Conservation (phyloP, 805 yeast species). For the Saccharomyces paradoxus region DNA sequence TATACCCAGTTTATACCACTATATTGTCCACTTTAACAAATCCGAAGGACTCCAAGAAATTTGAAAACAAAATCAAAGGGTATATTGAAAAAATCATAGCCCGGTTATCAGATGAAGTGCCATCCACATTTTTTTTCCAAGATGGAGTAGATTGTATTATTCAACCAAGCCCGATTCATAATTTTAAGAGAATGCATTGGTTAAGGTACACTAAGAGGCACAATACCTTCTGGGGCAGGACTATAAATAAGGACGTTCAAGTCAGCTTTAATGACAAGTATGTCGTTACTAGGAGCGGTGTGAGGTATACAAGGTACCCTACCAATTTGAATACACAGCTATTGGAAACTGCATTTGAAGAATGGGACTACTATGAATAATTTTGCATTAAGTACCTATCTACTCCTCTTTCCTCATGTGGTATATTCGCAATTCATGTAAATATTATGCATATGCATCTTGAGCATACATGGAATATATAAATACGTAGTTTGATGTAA, state of each 20-base stretch:
- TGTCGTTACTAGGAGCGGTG: constrained; percentile 21
- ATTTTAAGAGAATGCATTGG: constrained; percentile 31
- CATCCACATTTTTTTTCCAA: constrained; percentile 18
- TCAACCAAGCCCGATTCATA: constrained; percentile 21
- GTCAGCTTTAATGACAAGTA: constrained; percentile 12
- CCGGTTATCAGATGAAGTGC: constrained; percentile 15
- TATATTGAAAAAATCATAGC: constrained; percentile 10
- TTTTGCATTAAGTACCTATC: background rate
- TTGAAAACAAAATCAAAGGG: constrained; percentile 10
- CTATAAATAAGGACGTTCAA: constrained; percentile 18
- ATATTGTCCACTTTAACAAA: constrained; percentile 12
- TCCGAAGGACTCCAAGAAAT: constrained; percentile 11
- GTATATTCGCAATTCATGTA: background rate
- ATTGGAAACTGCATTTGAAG: constrained; percentile 22
- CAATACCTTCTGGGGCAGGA: constrained; percentile 19
- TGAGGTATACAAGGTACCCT: constrained; percentile 23
- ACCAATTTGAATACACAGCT: constrained; percentile 16
- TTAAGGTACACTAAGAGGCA: constrained; percentile 22
- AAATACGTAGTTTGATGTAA: background rate
- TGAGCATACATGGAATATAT: background rate
- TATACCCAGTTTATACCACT: constrained; percentile 20
- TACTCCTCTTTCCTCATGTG: constrained; percentile 2
- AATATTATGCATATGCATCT: background rate
- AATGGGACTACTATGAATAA: constrained; percentile 21
- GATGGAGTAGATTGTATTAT: constrained; percentile 23